Percentiles rank a stretch among this genome's conserved stretches.
These are phyloP conservation scores for Penicillium sp. DNA, from an alignment of 2,329 filamentous ascomycete species.

Conservation along the genomic window DNA sequence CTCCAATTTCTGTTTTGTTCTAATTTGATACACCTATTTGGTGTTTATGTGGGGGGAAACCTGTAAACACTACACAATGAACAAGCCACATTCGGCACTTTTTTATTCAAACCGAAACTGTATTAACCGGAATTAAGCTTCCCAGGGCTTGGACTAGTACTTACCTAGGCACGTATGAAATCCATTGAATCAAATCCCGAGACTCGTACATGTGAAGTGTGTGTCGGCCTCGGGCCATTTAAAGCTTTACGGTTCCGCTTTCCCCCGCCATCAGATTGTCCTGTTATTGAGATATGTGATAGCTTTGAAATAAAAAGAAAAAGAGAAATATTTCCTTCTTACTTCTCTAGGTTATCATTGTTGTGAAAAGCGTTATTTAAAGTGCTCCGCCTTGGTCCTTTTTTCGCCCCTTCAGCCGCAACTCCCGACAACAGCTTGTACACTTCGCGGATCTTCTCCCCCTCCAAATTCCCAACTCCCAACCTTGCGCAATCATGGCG, in stretches of 20 bases:
- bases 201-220: slow-evolving; percentile 19
- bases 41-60: slow-evolving; percentile 10
- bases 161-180: background rate
- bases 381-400: slow-evolving; percentile 8
- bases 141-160: background rate
- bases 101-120: background rate
- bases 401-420: slow-evolving; percentile 22
- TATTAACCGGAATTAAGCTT: background rate
- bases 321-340: background rate
- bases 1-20: background rate
- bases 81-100: slow-evolving; percentile 8
- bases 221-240: slow-evolving; percentile 20
- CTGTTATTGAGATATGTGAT: background rate
- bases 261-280: background rate
- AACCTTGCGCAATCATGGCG: slow-evolving; percentile 61
- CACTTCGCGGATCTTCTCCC: background rate
- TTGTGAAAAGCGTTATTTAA: background rate
- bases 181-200: background rate
- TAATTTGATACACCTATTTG: slow-evolving; percentile 22
- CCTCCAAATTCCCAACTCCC: background rate
- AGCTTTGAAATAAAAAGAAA: background rate
- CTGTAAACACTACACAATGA: slow-evolving; percentile 22
- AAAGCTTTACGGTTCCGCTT: slow-evolving; percentile 7
- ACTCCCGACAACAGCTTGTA: slow-evolving; percentile 5
- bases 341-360: background rate